Evolutionary conservation across 2,329 filamentous ascomycete genomes (phyloP), one percentile per base, ranked within the genome.

Genomic region (Ascosphaera apis): DNA sequence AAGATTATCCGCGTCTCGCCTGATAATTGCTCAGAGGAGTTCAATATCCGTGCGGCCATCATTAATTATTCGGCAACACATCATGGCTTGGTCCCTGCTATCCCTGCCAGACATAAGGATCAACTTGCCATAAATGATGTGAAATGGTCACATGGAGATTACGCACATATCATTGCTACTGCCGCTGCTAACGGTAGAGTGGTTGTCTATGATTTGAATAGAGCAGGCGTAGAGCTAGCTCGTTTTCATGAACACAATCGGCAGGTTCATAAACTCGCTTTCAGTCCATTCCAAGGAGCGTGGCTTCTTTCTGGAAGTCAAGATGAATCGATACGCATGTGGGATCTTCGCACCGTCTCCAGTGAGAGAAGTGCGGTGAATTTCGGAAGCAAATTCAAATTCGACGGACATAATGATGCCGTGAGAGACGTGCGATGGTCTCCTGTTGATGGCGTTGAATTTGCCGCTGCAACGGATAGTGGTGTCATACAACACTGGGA

Each of bases 391-490:
- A 63, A 62, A 44, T 55, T 63, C 41, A 60, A 60, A 36, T 72
- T 63, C 45, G 56, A 60, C 31, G 66, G 67, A 23, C 64, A 69
- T 44, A 70, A 63, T 43, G 67, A 71, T 43, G 67, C 66, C 30
- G 64, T 76, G 21, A 61, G 72, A 34, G 69, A 75, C 47, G 62
- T 75, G 39, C 64, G 67, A 44, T 76, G 71, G 71, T 74, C 69
- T 23, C 70, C 71, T 5, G 67, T 60, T 4, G 68, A 74, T 43
- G 67, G 64, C 12, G 57, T 68, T 37, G 62, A 70, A 44, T 74
- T 75, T 49, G 71, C 70, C 4, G 67, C 71, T 43, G 69, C 68
- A 32, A 72, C 71, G 12, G 71, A 76, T 47, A 68, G 66, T 42
- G 71, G 71, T 30, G 63, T 61, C 37, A 63, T 76, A 33, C 70